Evolutionary conservation across 2,329 filamentous ascomycete genomes (phyloP), one percentile per base, ranked within the genome.

Genomic region (Alternaria panax): DNA sequence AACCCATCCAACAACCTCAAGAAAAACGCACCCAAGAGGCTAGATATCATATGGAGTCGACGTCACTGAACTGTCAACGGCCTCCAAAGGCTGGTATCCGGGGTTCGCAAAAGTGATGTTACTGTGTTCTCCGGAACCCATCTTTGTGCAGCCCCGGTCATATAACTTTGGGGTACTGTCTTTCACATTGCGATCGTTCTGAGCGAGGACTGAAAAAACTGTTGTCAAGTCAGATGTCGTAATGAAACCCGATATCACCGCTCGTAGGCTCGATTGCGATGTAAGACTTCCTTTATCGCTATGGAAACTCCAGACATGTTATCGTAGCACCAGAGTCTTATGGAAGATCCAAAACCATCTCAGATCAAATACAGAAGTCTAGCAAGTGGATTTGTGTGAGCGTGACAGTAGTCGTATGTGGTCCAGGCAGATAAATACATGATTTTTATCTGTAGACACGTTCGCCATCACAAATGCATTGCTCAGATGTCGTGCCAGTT

Each of bases 1-100:
- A 8, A 45, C n/a, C 14, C 24, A 27, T 43, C n/a, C 24, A 14
- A 25, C 22, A 9, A 32, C 28, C 28, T 72, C 71, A 14, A 68
- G 62, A 34, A 63, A 66, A 2, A 74, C 56, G 41, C 69, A 72
- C 3, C 71, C 71, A 2, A 75, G 54, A 12, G 79, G 78, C 80
- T 79, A 82, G 2, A 78, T 73, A 53, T 82, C 80, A 38, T 66
- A 59, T 14, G 59, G 59, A 24, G 61, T 45, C 12, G 65, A 66
- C 7, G 57, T 60, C 12, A 5, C 46, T 16, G 27, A 9, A 45
- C 18, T 2, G 12, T 34, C 27, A 1, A 25, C 14, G 6, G 22
- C 43, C 27, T 66, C 62, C 1, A 60, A 62, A 32, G 60, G 54
- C 12, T 54, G 50, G 36, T 65, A 65, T 8, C 32, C 50, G 5